Evolutionary conservation across 2,329 filamentous ascomycete genomes (phyloP).

Genomic region (Xylaria multiplex): DNA sequence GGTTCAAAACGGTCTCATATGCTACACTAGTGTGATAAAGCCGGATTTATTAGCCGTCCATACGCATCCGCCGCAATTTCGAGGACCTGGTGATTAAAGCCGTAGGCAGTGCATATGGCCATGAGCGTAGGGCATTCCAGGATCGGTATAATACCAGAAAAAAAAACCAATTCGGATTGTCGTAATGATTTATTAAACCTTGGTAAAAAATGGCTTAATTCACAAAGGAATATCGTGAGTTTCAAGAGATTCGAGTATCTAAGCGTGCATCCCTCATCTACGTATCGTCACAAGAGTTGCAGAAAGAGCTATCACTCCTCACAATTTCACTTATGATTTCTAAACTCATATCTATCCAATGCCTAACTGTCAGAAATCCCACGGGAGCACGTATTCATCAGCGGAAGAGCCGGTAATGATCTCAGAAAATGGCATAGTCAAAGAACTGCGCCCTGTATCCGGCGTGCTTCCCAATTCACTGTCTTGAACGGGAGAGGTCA

Average conservation of each 20-base stretch:
- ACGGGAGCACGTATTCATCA: not conserved
- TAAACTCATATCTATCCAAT: not conserved
- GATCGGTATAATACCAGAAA: too few species aligned
- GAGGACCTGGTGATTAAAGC: not conserved
- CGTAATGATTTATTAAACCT: too few species aligned
- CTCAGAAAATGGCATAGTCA: not conserved
- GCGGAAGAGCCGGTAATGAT: not conserved
- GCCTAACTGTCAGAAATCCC: slow-evolving; percentile 2
- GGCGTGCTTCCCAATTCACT: not conserved
- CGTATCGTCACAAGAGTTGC: too few species aligned
- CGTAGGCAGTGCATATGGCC: not conserved
- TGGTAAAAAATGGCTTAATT: too few species aligned
- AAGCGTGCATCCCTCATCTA: too few species aligned
- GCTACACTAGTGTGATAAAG: not conserved
- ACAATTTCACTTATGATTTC: not conserved
- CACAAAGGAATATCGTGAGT: too few species aligned
- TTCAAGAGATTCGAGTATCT: too few species aligned
- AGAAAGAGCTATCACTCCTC: not conserved
- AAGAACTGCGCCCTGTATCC: not conserved
- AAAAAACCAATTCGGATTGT: too few species aligned
- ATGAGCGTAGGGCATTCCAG: too few species aligned
- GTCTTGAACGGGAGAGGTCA: not conserved
- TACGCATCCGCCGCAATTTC: not conserved
- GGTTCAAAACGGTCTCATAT: too few species aligned
- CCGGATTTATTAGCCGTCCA: not conserved